Base-by-base conservation (phyloP, 352 stramenopile species). In the Phytophthora tubulina region DNA sequence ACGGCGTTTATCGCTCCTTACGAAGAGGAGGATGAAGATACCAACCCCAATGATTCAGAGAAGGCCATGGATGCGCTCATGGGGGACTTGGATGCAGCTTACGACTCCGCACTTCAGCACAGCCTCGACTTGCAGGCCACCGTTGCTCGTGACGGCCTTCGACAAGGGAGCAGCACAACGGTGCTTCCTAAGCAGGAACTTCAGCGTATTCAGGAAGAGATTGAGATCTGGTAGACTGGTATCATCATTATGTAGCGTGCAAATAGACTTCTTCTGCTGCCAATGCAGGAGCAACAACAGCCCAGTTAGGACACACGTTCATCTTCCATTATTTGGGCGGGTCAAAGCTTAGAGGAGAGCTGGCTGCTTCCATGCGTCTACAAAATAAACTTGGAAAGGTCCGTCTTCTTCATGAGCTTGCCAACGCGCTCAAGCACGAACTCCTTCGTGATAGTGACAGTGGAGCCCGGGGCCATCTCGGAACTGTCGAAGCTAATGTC, bases 301-400 rank as follows among this genome's bases (percentile, higher is more conserved):
- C 38, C 38, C 38, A 4, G 52, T 36, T 45, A 56, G 32, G 45
- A 63, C 56, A 65, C 46, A 70, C 33, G 49, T 32, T 71, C 59
- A 65, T 67, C 64, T 63, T 76, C 45, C 57, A 66, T 63, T 70
- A 72, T 64, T 71, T 66, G 39, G 52, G 41, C 31, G 17, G 46
- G 44, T 35, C 36, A 31, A 50, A 60, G 56, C 45, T 42, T 38
- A 61, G 36, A 63, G 35, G 15, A 70, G 35, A 65, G 44, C 52
- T 66, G 38, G 49, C 46, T 54, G 17, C 46, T 57, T 62, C 45
- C 57, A 63, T 54, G 32, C 63, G 72, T 82, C 82, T 97, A 99
- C 76, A 99, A 90, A 86, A 99, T 99, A 82, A 99, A 99, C 86
- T 98, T 99, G 62, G 96, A 99, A 36, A 99, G 89, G 78, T 99